Evolutionary conservation across 1,284 basidiomycete genomes (phyloP), one percentile per base, ranked within the genome.

Genomic region (Vanrija pseudolonga): DNA sequence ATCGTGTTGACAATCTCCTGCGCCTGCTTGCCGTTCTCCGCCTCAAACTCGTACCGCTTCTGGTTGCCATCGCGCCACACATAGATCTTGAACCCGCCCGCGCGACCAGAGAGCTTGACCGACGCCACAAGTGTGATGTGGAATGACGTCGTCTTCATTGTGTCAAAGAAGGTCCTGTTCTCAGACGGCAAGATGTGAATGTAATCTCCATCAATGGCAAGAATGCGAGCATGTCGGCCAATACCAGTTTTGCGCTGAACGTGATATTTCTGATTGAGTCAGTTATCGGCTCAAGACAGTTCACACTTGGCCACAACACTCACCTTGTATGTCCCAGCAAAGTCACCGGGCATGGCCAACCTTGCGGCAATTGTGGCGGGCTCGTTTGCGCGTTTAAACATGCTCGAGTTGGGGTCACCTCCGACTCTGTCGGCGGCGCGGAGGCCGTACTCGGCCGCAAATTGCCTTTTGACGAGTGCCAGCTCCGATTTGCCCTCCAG

Each of bases 1-100:
- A 76, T 67, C 1, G 68, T 64, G 4, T 56, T 53, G 12, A 75
- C 66, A 41, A 76, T 76, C 53, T 76, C 74, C 38, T 62, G 69
- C 23, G 93, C 92, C 55, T 86, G 74, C 67, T 85, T 85, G 0
- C 87, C 80, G 64, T 81, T 91, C 73, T 96, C 94, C 0, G 93
- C 94, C 76, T 99, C 96, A 71, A 98, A 97, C 68, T 98, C 95
- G 71, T 98, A 98, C 32, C 94, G 82, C 80, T 98, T 99, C 56
- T 80, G 77, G 32, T 84, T 82, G 11, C 83, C 81, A 45, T 87
- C 85, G 41, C 85, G 78, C 67, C 81, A 81, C 4, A 90, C 85
- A 40, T 88, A 80, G 22, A 91, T 78, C 79, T 96, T 96, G 83
- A 99, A 95, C 22, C 84, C 84, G 3, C 86, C 82, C 5, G 85